Evolutionary conservation across 2,329 filamentous ascomycete genomes (phyloP).

Genomic region (Ploettnerulaceae sp.): DNA sequence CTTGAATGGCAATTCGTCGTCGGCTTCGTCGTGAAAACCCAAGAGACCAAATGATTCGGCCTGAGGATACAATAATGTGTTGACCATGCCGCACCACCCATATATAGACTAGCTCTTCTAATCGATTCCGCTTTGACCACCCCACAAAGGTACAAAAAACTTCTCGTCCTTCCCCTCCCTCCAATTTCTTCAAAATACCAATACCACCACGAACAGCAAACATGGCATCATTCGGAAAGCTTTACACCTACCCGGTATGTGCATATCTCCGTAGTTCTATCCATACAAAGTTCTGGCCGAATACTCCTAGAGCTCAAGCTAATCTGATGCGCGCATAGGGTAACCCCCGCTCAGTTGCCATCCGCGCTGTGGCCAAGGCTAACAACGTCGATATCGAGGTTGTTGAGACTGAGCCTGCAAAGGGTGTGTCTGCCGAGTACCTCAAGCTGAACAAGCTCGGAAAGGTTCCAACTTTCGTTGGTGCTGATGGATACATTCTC

Average conservation of each 20-base stretch:
- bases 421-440: conserved; percentile 69
- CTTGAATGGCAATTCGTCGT: background rate
- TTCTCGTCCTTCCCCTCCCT: conserved; percentile 1
- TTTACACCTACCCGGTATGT: conserved; percentile 79
- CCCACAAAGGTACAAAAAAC: conserved; percentile 2
- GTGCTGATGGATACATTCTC: conserved; percentile 84
- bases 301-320: no score
- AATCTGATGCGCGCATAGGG: no score
- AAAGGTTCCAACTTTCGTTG: conserved; percentile 90
- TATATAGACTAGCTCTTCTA: no score
- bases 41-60: no score
- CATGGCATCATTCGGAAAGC: conserved; percentile 95
- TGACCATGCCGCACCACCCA: no score
- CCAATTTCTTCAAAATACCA: conserved; percentile 11
- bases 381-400: conserved; percentile 91
- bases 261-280: background rate
- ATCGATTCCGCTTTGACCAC: background rate
- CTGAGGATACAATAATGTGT: background rate
- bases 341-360: conserved; percentile 84
- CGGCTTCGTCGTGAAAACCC: background rate
- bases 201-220: conserved; percentile 26
- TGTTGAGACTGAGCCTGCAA: conserved; percentile 63
- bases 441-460: conserved; percentile 79
- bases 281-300: background rate
- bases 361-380: conserved; percentile 93